Evolutionary conservation across 345 rosid genomes (phyloP), one percentile per base, ranked within the genome.

Genomic region (Mallotus nudiflorus): DNA sequence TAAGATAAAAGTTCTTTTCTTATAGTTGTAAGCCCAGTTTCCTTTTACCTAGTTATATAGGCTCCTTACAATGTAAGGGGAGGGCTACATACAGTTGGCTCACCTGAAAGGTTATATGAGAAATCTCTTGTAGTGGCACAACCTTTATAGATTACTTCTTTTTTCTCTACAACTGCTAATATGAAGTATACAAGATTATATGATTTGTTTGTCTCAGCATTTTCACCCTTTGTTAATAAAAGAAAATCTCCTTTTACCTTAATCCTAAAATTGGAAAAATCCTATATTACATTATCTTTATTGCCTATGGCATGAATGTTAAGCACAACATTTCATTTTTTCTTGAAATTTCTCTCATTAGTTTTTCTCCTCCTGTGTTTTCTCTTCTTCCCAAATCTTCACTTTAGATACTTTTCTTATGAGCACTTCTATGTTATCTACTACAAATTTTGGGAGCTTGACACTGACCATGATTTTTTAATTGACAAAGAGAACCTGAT

Each of bases 401-500:
- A n/a, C n/a, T n/a, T n/a, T n/a, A n/a, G n/a, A n/a, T n/a, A n/a
- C n/a, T n/a, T n/a, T n/a, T n/a, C n/a, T n/a, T n/a, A n/a, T n/a
- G n/a, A n/a, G n/a, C n/a, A n/a, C n/a, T n/a, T n/a, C n/a, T n/a
- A n/a, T n/a, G n/a, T n/a, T n/a, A n/a, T n/a, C n/a, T n/a, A n/a
- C n/a, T n/a, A n/a, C n/a, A n/a, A n/a, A n/a, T n/a, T n/a, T n/a
- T n/a, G n/a, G n/a, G n/a, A n/a, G n/a, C n/a, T n/a, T n/a, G n/a
- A n/a, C n/a, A n/a, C n/a, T n/a, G n/a, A n/a, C n/a, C n/a, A n/a
- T n/a, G n/a, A n/a, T n/a, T n/a, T n/a, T n/a, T n/a, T n/a, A n/a
- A n/a, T n/a, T n/a, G n/a, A n/a, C n/a, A 89, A 91, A 82, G 98
- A 93, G 81, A 93, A 93, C 85, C 97, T 93, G 53, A 87, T 93